Base-by-base conservation (phyloP, 371 early-diverging fungal species). In the Blyttiomyces sp. region DNA sequence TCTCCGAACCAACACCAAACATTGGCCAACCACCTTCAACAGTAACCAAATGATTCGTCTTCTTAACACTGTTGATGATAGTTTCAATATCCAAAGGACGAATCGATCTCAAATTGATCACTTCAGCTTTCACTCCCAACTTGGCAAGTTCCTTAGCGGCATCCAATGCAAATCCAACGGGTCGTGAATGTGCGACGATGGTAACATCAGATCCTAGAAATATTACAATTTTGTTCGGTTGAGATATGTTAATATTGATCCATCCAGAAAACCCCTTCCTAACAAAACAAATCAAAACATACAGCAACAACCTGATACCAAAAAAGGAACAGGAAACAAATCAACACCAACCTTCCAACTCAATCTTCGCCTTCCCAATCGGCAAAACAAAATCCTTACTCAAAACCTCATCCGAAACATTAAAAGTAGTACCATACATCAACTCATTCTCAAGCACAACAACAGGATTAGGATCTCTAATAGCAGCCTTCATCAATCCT, bases 391-490 rank as follows among this genome's bases (percentile, higher is more conserved):
- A 97, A 75, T 97, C 95, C 54, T 81, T 76, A 67, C 84, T 82
- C 67, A 92, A 72, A 17, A 89, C 90, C 63, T 88, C 93, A 54
- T 88, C 84, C 49, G 87, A 84, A 69, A 92, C 85, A 53, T 90
- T 88, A 81, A 95, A 95, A 52, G 87, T 82, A 48, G 82, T 73
- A 66, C 96, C 95, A 73, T 99, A 99, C 88, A 99, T 89, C 63
- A 98, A 81, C 83, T 99, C 99, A 85, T 96, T 99, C 79, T 99
- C 99, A 49, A 99, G 81, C 35, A 98, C 84, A 53, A 96, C 90
- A 55, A 98, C 98, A 16, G 99, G 99, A 86, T 99, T 98, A 43
- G 95, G 93, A 70, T 99, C 98, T 66, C 99, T 88, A 61, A 99
- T 97, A 26, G 98, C 96, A 42, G 95, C 93, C 89, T 97, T 90